Evolutionary conservation across 2,329 filamentous ascomycete genomes (phyloP).

Genomic region (Verticillium zaregamsianum): DNA sequence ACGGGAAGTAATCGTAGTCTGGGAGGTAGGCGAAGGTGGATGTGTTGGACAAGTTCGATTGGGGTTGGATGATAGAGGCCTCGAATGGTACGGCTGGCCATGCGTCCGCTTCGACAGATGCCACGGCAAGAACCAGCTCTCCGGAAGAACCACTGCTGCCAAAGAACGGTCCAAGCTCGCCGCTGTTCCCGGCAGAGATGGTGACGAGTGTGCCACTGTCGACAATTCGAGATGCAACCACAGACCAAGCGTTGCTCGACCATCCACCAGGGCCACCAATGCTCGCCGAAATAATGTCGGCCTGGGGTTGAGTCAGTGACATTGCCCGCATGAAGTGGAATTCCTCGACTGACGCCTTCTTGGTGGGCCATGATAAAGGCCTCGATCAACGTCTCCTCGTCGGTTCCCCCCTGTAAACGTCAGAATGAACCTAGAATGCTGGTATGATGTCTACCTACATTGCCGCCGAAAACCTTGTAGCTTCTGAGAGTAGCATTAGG

Average conservation of each 20-base stretch:
- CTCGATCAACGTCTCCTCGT: conserved; percentile 23
- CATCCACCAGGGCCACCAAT: conserved; percentile 25
- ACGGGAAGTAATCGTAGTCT: conserved; percentile 3
- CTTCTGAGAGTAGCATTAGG: conserved; percentile 21
- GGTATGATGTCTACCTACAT: neutral
- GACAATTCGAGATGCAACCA: conserved; percentile 33
- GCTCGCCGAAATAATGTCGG: conserved; percentile 28
- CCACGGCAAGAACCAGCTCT: conserved; percentile 34
- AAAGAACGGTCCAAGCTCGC: conserved; percentile 34
- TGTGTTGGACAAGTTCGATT: neutral
- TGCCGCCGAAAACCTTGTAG: conserved; percentile 25
- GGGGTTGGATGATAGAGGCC: neutral
- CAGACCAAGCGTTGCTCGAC: conserved; percentile 21
- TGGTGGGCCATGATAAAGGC: conserved; percentile 23
- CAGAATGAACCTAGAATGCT: neutral
- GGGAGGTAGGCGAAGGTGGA: conserved; percentile 6
- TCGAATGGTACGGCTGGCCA: conserved; percentile 10
- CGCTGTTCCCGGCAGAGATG: conserved; percentile 37
- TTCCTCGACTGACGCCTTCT: conserved; percentile 16
- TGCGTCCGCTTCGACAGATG: conserved; percentile 27
- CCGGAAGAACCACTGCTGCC: conserved; percentile 33
- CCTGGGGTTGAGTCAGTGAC: neutral
- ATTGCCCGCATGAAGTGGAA: rapidly evolving
- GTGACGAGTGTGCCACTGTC: conserved; percentile 33
- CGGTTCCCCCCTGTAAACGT: conserved; percentile 9